Evolutionary conservation across 345 rosid species (phyloP).

Genomic region (Cochlearia excelsa): DNA sequence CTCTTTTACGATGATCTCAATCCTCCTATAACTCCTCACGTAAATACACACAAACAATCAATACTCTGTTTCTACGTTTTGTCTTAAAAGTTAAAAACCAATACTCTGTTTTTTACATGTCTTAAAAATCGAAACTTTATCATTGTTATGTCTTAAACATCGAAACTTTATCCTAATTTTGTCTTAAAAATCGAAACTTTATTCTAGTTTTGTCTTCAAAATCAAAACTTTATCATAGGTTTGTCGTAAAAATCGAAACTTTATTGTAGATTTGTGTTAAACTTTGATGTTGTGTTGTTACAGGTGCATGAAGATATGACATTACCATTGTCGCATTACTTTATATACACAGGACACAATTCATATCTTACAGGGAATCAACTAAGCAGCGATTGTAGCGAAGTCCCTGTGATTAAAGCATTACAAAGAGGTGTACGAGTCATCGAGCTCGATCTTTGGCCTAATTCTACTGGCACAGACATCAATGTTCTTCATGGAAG

Average conservation of each 20-base stretch:
- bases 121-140: not conserved
- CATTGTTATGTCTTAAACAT: not conserved
- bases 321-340: slow-evolving; percentile 88
- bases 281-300: not conserved
- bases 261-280: not conserved
- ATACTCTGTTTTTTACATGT: not conserved
- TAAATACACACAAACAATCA: not conserved
- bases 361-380: slow-evolving; percentile 97
- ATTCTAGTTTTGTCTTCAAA: not conserved
- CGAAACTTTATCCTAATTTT: not conserved
- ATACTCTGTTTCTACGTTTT: too few species aligned
- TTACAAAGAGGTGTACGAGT: slow-evolving; percentile 79
- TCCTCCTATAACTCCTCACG: slow-evolving; percentile 47
- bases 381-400: slow-evolving; percentile 94
- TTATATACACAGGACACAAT: slow-evolving; percentile 91
- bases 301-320: slow-evolving; percentile 94
- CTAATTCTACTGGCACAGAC: slow-evolving; percentile 64
- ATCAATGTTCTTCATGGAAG: slow-evolving; percentile 93
- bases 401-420: slow-evolving; percentile 75
- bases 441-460: slow-evolving; percentile 95
- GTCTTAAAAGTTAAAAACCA: not conserved
- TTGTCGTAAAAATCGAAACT: not conserved
- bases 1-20: slow-evolving; percentile 39
- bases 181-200: not conserved
- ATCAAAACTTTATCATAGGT: not conserved